Conservation (phyloP, 495 filamentous ascomycete genomes). For the Aspergillus coremiiformis region DNA sequence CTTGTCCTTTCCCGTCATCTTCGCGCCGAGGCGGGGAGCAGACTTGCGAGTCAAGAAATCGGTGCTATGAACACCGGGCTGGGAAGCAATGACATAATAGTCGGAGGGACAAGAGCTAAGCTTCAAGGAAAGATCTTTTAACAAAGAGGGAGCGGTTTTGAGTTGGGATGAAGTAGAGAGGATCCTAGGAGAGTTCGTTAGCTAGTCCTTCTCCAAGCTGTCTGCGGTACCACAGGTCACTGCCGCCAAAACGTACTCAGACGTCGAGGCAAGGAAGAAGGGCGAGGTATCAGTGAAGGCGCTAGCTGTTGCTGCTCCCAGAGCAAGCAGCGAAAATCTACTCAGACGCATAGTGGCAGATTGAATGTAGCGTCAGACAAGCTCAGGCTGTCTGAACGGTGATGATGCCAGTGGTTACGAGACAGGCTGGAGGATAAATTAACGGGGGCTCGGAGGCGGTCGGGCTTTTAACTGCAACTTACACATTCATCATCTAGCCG, state of each 20-base stretch:
- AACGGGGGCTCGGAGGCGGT: slow-evolving; percentile 19
- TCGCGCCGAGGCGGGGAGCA: slow-evolving; percentile 54
- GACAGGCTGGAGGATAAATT: slow-evolving; percentile 15
- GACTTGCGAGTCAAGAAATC: slow-evolving; percentile 51
- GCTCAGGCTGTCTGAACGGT: slow-evolving; percentile 6
- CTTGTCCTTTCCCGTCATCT: slow-evolving; percentile 43
- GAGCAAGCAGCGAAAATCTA: slow-evolving; percentile 52
- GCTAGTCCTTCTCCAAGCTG: slow-evolving; percentile 13
- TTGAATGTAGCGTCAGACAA: slow-evolving; percentile 10
- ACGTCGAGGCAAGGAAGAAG: slow-evolving; percentile 75
- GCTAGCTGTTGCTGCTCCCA: slow-evolving; percentile 49
- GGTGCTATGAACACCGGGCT: slow-evolving; percentile 64
- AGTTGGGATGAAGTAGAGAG: slow-evolving; percentile 38
- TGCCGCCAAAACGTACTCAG: slow-evolving; percentile 51
- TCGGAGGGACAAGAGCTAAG: slow-evolving; percentile 65
- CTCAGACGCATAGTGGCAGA: slow-evolving; percentile 53
- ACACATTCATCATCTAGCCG: too few relatives aligned
- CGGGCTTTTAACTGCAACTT: too few relatives aligned
- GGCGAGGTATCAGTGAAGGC: slow-evolving; percentile 83
- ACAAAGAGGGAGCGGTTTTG: slow-evolving; percentile 33
- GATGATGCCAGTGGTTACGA: slow-evolving; percentile 8
- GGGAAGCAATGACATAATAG: slow-evolving; percentile 72
- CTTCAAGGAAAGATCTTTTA: slow-evolving; percentile 24
- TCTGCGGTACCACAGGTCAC: background rate
- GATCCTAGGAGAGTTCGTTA: slow-evolving; percentile 35